Evolutionary conservation across 169 alveolate genomes (phyloP), one percentile per base, ranked within the genome.

Genomic region (Eimeria maxima): DNA sequence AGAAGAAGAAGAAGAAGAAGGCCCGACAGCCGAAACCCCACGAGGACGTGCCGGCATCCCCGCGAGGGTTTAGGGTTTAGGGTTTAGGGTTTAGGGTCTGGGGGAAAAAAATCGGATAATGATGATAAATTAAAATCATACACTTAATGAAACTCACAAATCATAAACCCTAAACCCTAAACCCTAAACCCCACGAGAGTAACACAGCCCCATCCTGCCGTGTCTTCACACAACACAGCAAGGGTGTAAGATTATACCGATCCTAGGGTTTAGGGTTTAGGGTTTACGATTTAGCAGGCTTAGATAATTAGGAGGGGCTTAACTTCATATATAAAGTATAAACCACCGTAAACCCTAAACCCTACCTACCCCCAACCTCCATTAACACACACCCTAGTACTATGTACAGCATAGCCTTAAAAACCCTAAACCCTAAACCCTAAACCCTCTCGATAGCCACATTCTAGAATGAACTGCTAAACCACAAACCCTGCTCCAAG

Each of bases 51-150:
- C 22, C 45, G 45, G 84, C 42, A 29, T 27, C 53, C 84, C 53
- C 84, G 53, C 45, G 24, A 73, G 53, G 84, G 84, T 73, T 73
- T 73, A 73, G 84, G 83, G 83, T 73, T 73, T 73, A 73, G 83
- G 83, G 53, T 73, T 73, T 73, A 73, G 84, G 55, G 84, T 73
- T 73, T 33, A 73, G 84, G 84, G 84, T 73, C 29, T 73, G 11
- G 84, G 53, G 53, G 20, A 73, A 11, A 29, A 16, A 73, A 33
- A 27, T 73, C 42, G 13, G 42, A 73, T 27, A 29, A 73, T 27
- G n/a, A n/a, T n/a, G n/a, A n/a, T n/a, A n/a, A n/a, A n/a, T n/a
- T n/a, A n/a, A n/a, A n/a, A n/a, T n/a, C n/a, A 73, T 33, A 73
- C 24, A 6, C 7, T 73, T 45, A 45, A 73, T 11, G 11, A 24